Evolutionary conservation across 306 rosid species (phyloP).

Genomic region (Delonix regia): DNA sequence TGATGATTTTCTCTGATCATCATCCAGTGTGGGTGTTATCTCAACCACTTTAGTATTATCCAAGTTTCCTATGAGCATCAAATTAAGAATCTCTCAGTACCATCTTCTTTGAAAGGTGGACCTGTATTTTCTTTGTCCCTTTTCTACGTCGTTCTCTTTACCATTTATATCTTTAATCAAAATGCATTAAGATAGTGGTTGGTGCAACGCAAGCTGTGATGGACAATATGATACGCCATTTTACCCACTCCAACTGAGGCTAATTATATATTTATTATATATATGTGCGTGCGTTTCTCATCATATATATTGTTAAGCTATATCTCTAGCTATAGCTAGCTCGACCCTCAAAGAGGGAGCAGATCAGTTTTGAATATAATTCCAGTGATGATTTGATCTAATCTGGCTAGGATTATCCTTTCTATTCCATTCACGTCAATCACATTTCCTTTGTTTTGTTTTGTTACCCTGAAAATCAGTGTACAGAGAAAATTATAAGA

Average conservation of each 20-base stretch:
- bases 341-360: constrained; percentile 1
- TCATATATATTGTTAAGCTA: constrained; percentile 13
- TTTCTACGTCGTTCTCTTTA: neutral
- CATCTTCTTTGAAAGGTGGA: neutral
- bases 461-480: neutral
- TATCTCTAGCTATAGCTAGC: neutral
- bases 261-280: neutral
- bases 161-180: neutral
- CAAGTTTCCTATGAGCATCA: neutral
- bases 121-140: neutral
- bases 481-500: neutral
- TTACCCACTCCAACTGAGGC: constrained; percentile 40
- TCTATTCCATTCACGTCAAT: no score
- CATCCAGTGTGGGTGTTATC: neutral
- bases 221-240: constrained; percentile 38
- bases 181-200: constrained; percentile 27
- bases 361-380: neutral
- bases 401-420: no score
- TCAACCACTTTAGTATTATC: neutral
- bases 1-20: neutral
- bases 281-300: neutral
- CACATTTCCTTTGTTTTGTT: neutral
- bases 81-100: neutral
- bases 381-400: neutral
- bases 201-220: constrained; percentile 32